Evolutionary conservation across 78 protist species (phyloP), one percentile per base, ranked within the genome.

Genomic region (Mantamonas sphyraenae): DNA sequence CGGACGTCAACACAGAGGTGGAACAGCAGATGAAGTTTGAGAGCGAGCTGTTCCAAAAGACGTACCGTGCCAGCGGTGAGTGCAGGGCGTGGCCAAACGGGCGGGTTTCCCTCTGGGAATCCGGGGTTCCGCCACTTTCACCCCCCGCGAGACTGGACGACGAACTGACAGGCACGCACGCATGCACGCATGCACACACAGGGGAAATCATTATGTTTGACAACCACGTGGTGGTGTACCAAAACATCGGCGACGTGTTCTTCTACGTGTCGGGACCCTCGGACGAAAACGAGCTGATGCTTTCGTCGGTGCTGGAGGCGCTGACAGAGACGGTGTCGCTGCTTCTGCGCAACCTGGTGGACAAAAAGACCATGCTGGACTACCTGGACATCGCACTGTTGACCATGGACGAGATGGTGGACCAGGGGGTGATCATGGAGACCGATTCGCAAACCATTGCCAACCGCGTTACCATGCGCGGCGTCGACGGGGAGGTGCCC

Each of bases 211-310:
- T 33, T 17, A 2, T 33, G 12, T 43, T 64, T 16, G 56, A 64
- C 35, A 43, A 30, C 45, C 1, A 16, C 24, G 56, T 64, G 39
- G 14, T 37, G 0, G 69, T 64, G 37, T 64, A 64, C 56, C 1
- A 35, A 5, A n/a, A 31, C 40, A 7, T 30, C n/a, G 0, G 35
- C 57, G 69, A 64, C 26, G 69, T 28, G 58, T 42, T 24, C 47
- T 43, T 64, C 57, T 64, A n/a, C 56, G 57, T 64, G 14, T 22
- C n/a, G 17, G 55, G 58, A 26, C 2, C 7, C 53, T 56, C 38
- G 7, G 37, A 2, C n/a, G 69, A 64, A 37, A 64, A 64, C 69
- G 69, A 64, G 69, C 69, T 64, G 16, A 64, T 64, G 39, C 69
- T 64, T 38, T 35, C 26, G 39, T 28, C 3, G 26, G 69, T 37